Percentiles rank a stretch among this genome's conserved stretches.
These are phyloP conservation scores for Colletotrichum liaoningense DNA, from an alignment of 2,329 filamentous ascomycete genomes.

Conservation along the genomic window DNA sequence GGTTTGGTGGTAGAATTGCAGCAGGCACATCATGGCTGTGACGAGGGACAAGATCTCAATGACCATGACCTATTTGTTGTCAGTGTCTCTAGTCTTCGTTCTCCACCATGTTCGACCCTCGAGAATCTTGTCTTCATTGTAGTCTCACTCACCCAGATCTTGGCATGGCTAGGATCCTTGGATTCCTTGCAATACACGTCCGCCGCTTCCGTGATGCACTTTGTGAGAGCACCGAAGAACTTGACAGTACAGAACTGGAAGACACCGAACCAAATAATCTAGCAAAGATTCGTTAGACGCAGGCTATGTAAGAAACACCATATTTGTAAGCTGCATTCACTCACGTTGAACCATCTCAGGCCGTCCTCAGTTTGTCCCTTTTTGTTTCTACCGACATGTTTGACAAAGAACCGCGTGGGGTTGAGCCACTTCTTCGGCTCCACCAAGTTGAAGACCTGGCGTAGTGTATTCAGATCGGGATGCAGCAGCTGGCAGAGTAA, in stretches of 20 bases:
- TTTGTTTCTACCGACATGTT: background rate
- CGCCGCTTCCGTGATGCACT: background rate
- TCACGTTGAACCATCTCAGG: conserved; percentile 8
- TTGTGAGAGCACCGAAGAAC: conserved; percentile 9
- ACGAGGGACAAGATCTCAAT: conserved; percentile 11
- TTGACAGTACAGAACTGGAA: conserved; percentile 19
- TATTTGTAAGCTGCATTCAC: background rate
- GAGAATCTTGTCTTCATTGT: accelerated
- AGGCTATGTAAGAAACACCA: no score
- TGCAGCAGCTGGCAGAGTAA: conserved; percentile 4
- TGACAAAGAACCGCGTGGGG: background rate
- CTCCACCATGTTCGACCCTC: background rate
- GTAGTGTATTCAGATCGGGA: background rate
- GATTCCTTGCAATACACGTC: conserved; percentile 21
- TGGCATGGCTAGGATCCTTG: background rate
- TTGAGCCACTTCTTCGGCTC: conserved; percentile 11
- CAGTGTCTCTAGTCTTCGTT: background rate
- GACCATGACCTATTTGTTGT: background rate
- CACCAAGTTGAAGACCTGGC: background rate
- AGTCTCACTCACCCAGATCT: background rate
- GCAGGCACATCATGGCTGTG: conserved; percentile 9
- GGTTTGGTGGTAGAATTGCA: conserved; percentile 13
- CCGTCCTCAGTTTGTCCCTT: background rate
- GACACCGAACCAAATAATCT: conserved; percentile 16
- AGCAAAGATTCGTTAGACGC: background rate